Base-by-base conservation (phyloP, 306 rosid genomes). In the Alnus glutinosa region DNA sequence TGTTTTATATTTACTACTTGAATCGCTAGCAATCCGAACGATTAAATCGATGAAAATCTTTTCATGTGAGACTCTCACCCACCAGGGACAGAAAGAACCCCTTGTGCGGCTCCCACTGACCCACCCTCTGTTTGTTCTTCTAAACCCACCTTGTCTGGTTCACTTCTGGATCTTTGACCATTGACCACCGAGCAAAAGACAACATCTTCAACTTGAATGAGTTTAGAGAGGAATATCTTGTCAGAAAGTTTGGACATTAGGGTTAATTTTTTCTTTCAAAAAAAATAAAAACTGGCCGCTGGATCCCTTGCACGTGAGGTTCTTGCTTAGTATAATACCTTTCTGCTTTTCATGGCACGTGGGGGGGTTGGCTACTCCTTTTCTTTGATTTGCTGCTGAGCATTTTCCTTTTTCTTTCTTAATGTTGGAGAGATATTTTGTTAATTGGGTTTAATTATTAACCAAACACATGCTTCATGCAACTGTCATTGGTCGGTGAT, bases 291-390 rank as follows among this genome's bases (percentile, higher is more conserved):
- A 28, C 63, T 28, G 83, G 71, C 52, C 73, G 83, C 86, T 83
- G 91, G 89, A 89, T 88, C 88, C 89, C 84, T 89, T 93, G 92
- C 96, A 93, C 94, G 89, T 93, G 94, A 89, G 80, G 52, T 91
- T 84, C 91, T 84, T 80, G 52, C 75, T 81, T 77, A 69, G 42
- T 79, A 78, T 81, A 78, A 83, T 83, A 57, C 87, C 83, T 81
- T 86, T 87, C 75, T 83, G 87, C 91, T 92, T 89, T 89, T 81
- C 91, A 82, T 85, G 91, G 78, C 89, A 92, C 81, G 87, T 89
- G 88, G 71, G 46, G 7, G 46, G 87, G 83, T 66, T 85, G 85
- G 86, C 87, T 73, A 49, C 54, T 70, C 28, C 78, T 77, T 58
- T 75, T 61, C 54, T 71, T 78, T 71, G 59, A 37, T 70, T 18